Percentiles rank a stretch among this genome's conserved stretches.
These are phyloP conservation scores for Penicillium bovifimosum DNA, from an alignment of 495 filamentous ascomycete species.

Conservation along the genomic window DNA sequence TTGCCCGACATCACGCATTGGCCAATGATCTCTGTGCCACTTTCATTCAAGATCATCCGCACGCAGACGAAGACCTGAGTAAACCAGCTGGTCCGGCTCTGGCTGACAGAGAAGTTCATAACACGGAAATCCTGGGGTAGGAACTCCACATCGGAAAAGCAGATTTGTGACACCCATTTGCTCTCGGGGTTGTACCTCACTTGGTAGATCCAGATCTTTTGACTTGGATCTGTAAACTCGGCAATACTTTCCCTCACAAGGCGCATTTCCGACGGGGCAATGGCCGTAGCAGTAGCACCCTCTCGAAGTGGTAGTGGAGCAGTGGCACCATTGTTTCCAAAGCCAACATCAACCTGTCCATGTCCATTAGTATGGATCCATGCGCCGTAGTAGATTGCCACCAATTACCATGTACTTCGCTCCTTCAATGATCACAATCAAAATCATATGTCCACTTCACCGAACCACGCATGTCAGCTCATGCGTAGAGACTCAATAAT, in stretches of 20 bases:
- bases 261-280: slow-evolving; percentile 47
- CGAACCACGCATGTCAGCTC: neutral
- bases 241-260: slow-evolving; percentile 40
- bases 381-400: neutral
- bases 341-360: slow-evolving; percentile 61
- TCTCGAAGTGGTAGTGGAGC: slow-evolving; percentile 48
- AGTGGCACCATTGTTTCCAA: slow-evolving; percentile 55
- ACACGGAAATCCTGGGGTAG: slow-evolving; percentile 50
- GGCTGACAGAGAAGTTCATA: slow-evolving; percentile 53
- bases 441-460: slow-evolving; percentile 54
- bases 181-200: slow-evolving; percentile 39
- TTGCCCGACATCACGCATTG: slow-evolving; percentile 51
- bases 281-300: slow-evolving; percentile 31
- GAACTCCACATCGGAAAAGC: slow-evolving; percentile 58
- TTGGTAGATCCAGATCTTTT: slow-evolving; percentile 58
- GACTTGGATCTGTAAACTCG: slow-evolving; percentile 36
- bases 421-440: slow-evolving; percentile 55
- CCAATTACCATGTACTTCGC: slow-evolving; percentile 44
- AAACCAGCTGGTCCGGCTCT: slow-evolving; percentile 47
- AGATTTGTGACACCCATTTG: slow-evolving; percentile 51
- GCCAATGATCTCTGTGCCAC: slow-evolving; percentile 43
- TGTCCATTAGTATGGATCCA: slow-evolving; percentile 1
- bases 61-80: slow-evolving; percentile 46
- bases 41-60: slow-evolving; percentile 44
- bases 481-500: neutral